Conservation (phyloP, 1,284 basidiomycete species). For the Xanthoconium separans region DNA sequence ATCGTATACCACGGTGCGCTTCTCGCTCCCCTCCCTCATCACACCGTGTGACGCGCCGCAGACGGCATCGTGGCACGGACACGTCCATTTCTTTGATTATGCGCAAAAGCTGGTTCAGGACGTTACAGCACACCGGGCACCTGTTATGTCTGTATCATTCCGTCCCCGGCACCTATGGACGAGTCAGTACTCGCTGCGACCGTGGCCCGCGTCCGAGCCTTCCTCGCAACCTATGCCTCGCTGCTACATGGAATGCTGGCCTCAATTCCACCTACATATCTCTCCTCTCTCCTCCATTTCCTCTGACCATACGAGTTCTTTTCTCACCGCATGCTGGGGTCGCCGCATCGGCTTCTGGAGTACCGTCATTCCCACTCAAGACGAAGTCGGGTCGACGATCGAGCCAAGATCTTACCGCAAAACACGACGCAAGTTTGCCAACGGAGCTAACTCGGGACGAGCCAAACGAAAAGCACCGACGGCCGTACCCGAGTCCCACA, state of each 20-base stretch:
- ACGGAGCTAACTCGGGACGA: constrained; percentile 29
- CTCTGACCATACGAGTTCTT: constrained; percentile 50
- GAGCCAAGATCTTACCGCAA: constrained; percentile 46
- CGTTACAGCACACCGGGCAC: constrained; percentile 58
- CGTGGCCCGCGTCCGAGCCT: constrained; percentile 71
- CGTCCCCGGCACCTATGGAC: constrained; percentile 25
- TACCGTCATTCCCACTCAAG: constrained; percentile 54
- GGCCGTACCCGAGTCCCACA: constrained; percentile 72
- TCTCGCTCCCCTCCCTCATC: not conserved
- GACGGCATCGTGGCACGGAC: constrained; percentile 82
- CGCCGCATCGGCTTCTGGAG: constrained; percentile 72
- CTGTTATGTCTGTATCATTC: constrained; percentile 69
- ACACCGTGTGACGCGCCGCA: constrained; percentile 28
- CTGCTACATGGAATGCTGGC: constrained; percentile 45
- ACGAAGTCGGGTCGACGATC: constrained; percentile 51
- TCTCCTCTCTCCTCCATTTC: constrained; percentile 71
- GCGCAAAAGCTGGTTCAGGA: constrained; percentile 56
- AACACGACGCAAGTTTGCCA: constrained; percentile 51
- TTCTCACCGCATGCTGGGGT: constrained; percentile 37
- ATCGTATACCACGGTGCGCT: constrained; percentile 66
- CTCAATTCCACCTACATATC: constrained; percentile 78
- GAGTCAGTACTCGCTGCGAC: constrained; percentile 65
- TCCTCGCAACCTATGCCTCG: constrained; percentile 41
- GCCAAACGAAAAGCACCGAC: constrained; percentile 61
- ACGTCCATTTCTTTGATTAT: constrained; percentile 72